phyloP scores from a whole-genome alignment of 2,329 filamentous ascomycete genomes.

The Fusarium liriodendri region DNA sequence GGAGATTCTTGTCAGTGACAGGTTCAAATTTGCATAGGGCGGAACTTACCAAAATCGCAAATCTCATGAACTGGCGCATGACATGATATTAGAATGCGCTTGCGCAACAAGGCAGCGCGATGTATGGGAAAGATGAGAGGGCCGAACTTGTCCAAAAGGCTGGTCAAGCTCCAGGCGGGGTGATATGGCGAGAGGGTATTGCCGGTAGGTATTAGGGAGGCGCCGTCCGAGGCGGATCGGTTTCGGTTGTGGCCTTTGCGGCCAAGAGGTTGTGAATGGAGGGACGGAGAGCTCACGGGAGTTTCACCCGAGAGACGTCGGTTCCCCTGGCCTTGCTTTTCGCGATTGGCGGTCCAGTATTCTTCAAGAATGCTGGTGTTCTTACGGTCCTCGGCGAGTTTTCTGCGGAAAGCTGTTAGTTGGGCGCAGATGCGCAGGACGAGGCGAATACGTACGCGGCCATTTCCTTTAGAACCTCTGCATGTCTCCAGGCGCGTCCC shows the following conservation, averaged over 20 bases:
- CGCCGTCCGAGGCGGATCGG: conserved; percentile 71
- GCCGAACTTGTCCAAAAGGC: conserved; percentile 84
- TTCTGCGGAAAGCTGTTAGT: conserved; percentile 52
- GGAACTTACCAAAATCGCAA: conserved; percentile 84
- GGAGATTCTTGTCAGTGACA: conserved; percentile 32
- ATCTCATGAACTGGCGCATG: conserved; percentile 85
- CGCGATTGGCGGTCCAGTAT: conserved; percentile 77
- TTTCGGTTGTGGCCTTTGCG: conserved; percentile 62
- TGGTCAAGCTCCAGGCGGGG: conserved; percentile 84
- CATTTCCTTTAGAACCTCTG: conserved; percentile 78
- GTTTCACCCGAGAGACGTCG: conserved; percentile 55
- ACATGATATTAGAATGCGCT: conserved; percentile 87
- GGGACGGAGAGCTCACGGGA: conserved; percentile 62
- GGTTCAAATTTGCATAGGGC: fast-evolving
- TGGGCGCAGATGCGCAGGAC: conserved; percentile 1
- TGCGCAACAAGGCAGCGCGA: conserved; percentile 85
- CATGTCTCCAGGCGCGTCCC: conserved; percentile 90
- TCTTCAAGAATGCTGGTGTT: conserved; percentile 74
- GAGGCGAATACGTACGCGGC: conserved; percentile 66
- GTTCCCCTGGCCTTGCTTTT: conserved; percentile 51
- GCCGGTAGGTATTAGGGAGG: conserved; percentile 66
- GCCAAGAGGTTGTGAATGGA: conserved; percentile 49
- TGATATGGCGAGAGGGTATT: conserved; percentile 82
- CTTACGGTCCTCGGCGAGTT: conserved; percentile 73
- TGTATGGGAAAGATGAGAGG: conserved; percentile 93